Percentiles rank a stretch among this genome's conserved stretches.
Conservation (phyloP, 129 eudicot species). For the Gnaphalium uliginosum region DNA sequence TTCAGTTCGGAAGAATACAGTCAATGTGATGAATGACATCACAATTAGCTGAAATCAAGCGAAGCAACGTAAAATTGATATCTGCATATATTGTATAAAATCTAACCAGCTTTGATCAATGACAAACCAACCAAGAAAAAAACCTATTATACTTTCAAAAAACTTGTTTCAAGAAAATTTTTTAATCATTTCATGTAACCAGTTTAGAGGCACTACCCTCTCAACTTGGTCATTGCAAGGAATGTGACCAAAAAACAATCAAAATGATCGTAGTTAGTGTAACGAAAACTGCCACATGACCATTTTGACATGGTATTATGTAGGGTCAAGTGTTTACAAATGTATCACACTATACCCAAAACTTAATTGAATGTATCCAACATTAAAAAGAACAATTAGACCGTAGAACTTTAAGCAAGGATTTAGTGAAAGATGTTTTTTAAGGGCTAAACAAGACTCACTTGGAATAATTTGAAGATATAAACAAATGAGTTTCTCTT, state of each 20-base stretch:
- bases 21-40: slow-evolving; percentile 48
- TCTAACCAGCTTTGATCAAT: no score
- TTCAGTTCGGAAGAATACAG: slow-evolving; percentile 65
- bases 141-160: background rate
- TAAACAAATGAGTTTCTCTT: slow-evolving; percentile 62
- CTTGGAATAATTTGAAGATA: slow-evolving; percentile 48
- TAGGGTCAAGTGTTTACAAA: no score
- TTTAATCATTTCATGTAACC: no score
- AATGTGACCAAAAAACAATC: no score
- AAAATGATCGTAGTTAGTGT: no score
- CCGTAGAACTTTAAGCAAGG: background rate
- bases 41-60: slow-evolving; percentile 21
- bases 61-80: background rate
- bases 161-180: background rate
- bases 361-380: no score
- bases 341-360: background rate
- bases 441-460: slow-evolving; percentile 18
- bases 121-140: background rate
- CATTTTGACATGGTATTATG: no score
- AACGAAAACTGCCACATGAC: no score
- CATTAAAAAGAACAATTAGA: background rate
- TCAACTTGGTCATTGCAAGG: no score
- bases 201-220: no score
- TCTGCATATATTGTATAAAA: background rate
- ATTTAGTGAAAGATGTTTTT: background rate